These are phyloP conservation scores for Saccharomyces hybrid DNA, from an alignment of 1,139 yeast genomes.

Conservation along the genomic window DNA sequence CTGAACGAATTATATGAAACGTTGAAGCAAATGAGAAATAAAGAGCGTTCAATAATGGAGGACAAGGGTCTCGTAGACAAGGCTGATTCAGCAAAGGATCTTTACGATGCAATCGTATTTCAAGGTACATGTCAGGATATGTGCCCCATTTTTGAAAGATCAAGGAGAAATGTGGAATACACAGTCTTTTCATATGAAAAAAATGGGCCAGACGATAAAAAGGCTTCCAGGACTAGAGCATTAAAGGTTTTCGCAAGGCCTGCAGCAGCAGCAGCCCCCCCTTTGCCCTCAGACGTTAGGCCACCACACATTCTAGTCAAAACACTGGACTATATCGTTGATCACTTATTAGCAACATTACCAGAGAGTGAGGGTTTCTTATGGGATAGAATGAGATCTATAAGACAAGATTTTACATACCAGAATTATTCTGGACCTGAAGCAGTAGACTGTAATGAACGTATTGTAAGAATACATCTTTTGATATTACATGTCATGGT, in stretches of 20 bases:
- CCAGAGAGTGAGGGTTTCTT: conserved; percentile 86
- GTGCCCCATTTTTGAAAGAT: conserved; percentile 94
- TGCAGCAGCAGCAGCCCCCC: conserved; percentile 98
- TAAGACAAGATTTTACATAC: conserved; percentile 93
- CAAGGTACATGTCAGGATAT: conserved; percentile 85
- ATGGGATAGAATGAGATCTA: conserved; percentile 98
- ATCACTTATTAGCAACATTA: conserved; percentile 51
- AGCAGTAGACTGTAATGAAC: conserved; percentile 87
- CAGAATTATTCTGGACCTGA: conserved; percentile 93
- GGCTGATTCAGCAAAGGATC: conserved; percentile 71
- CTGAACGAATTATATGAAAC: conserved; percentile 44
- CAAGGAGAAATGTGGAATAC: conserved; percentile 80
- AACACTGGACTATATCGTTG: conserved; percentile 65
- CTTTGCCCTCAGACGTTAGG: conserved; percentile 93
- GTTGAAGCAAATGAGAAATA: conserved; percentile 66
- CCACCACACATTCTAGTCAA: conserved; percentile 70
- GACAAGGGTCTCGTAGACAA: conserved; percentile 76
- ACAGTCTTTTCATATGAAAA: conserved; percentile 77
- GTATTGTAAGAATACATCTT: conserved; percentile 83
- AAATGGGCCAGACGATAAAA: conserved; percentile 49
- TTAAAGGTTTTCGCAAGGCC: conserved; percentile 94
- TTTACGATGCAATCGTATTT: conserved; percentile 80
- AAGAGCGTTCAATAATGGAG: conserved; percentile 78
- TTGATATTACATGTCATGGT: conserved; percentile 83
- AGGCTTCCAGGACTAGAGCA: conserved; percentile 57